These are phyloP conservation scores for Penicillium fuscoglaucum DNA, from an alignment of 2,329 filamentous ascomycete genomes.

Conservation along the genomic window DNA sequence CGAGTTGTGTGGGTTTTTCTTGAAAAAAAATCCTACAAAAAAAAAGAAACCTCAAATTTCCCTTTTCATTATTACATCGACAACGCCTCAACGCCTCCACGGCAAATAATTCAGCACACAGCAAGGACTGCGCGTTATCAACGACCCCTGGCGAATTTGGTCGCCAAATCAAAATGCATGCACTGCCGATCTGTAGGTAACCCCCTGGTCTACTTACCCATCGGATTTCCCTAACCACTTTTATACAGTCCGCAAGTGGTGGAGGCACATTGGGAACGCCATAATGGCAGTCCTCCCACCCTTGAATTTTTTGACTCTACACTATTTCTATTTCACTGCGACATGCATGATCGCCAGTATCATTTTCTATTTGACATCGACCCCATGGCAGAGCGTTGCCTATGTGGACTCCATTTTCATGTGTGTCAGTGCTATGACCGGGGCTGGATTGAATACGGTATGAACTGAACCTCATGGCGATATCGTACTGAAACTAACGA, in stretches of 20 bases:
- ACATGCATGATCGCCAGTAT: constrained; percentile 57
- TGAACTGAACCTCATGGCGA: neutral
- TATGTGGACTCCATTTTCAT: constrained; percentile 69
- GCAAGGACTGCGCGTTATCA: neutral
- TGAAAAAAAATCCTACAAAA: neutral
- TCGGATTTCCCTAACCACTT: neutral
- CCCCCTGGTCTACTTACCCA: neutral
- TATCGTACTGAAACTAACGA: neutral
- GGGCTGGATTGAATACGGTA: constrained; percentile 66
- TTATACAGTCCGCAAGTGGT: constrained; percentile 23
- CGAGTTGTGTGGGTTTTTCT: neutral
- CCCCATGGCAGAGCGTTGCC: constrained; percentile 52
- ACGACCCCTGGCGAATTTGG: neutral
- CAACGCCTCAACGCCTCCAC: neutral
- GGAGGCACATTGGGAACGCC: constrained; percentile 22
- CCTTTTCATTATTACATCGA: neutral
- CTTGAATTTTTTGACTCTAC: constrained; percentile 64
- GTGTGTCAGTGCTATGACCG: constrained; percentile 65
- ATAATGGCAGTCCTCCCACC: constrained; percentile 34
- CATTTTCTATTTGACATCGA: constrained; percentile 60
- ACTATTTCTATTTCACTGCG: constrained; percentile 66
- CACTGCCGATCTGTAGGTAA: constrained; percentile 12
- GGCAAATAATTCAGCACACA: neutral
- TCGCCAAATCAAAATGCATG: neutral
- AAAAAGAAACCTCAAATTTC: neutral